Base-by-base conservation (phyloP, 1,284 basidiomycete genomes). In the Inonotus obliquus region DNA sequence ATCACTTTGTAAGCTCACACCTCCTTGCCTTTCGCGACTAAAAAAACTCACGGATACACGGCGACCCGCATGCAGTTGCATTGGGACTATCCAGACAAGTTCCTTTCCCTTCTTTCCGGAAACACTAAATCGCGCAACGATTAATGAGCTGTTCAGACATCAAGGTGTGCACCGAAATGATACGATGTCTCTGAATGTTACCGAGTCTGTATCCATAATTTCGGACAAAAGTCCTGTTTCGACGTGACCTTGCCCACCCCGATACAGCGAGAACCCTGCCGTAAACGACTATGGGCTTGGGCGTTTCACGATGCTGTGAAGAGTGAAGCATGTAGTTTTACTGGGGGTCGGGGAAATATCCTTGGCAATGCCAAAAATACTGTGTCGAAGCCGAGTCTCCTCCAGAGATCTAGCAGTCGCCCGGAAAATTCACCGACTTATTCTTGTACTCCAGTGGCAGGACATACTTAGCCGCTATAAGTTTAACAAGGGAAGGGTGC, bases 1-100 rank as follows among this genome's bases (percentile, higher is more conserved):
- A 70, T 54, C 69, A 70, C 53, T 67, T 69, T 32, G 69, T 70
- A 49, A 53, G 69, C 1, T 17, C 23, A 13, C 23, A 44, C n/a
- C 25, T 21, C 27, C 6, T 44, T 25, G 27, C 4, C 23, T 23
- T 6, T n/a, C 55, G 19, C 14, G 11, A 27, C 10, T 39, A 27
- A 32, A 52, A n/a, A 1, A 11, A 10, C 17, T 23, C 19, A 32
- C 21, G 14, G 10, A 37, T 14, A 61, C 32, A 32, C 32, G 32
- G 32, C 32, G 23, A n/a, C n/a, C 35, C 35, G 3, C 14, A 17
- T 60, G 10, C 19, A 61, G 60, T 29, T 48, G 21, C 61, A 62
- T 25, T 62, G 56, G 54, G 61, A 62, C 29, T 35, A 62, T 17
- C 49, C 59, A 17, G 59, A 60, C 25, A 29, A 21, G 25, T 60